Evolutionary conservation across 2,329 filamentous ascomycete genomes (phyloP).

Genomic region (Aspergillus versicolor): DNA sequence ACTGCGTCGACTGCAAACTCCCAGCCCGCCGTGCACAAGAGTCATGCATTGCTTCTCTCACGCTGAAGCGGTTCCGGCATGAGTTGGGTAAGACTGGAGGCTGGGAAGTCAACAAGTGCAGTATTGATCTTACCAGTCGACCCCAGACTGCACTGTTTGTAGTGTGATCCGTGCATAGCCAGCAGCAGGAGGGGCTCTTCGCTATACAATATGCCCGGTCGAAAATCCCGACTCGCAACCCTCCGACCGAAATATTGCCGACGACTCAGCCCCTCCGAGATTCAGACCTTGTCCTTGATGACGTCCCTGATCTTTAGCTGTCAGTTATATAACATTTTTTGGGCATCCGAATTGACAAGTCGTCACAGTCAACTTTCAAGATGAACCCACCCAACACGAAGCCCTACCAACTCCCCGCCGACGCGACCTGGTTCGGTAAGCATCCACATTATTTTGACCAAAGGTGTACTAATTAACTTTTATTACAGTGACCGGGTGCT

Average conservation of each 20-base stretch:
- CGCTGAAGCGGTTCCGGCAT: not conserved
- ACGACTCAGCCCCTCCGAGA: not conserved
- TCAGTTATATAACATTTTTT: not conserved
- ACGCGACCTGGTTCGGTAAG: constrained; percentile 43
- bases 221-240: not conserved
- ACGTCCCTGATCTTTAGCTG: not conserved
- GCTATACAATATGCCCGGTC: not conserved
- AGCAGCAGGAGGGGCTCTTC: not conserved
- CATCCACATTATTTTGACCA: not conserved
- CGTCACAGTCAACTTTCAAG: not conserved
- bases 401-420: constrained; percentile 6
- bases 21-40: not conserved
- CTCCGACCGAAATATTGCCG: not conserved
- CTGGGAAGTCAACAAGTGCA: not conserved
- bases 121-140: not conserved
- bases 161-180: not conserved
- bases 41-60: not conserved
- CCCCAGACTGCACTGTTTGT: no score
- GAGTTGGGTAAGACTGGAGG: not conserved
- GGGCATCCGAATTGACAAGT: not conserved
- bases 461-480: no score
- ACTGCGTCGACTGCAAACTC: not conserved
- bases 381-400: constrained; percentile 9
- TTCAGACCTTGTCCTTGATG: not conserved
- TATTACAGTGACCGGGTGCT: constrained; percentile 49